Evolutionary conservation across 2,329 filamentous ascomycete species (phyloP), one percentile per base, ranked within the genome.

Genomic region (Verticillium klebahnii): DNA sequence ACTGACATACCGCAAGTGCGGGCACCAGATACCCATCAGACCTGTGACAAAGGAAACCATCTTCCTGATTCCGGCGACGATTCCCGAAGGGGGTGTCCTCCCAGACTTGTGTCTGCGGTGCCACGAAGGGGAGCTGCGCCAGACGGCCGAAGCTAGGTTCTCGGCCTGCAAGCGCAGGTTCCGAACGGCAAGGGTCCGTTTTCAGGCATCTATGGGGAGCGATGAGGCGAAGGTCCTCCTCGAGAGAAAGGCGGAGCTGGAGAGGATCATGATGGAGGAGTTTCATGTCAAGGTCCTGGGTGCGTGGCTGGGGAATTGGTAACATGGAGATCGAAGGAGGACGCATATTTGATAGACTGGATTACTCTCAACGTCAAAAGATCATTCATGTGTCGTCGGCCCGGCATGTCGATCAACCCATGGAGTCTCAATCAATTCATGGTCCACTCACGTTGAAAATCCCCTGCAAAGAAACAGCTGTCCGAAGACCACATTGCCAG

Each of bases 21-120:
- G 68, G 2, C 75, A 78, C 64, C 25, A 32, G 3, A 64, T 75
- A 15, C 60, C 61, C 36, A 62, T 67, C 9, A 66, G 68, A 2
- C 60, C 66, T 17, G 61, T 78, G 54, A 69, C 71, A 1, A 63
- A 63, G 4, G 67, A 73, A 37, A 70, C 67, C 7, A 68, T 78
- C n/a, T 65, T 69, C 57, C 59, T 68, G 1, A 57, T 77, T n/a
- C 75, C 76, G 0, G 63, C 63, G 23, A 77, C 74, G 2, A 64
- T 76, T 1, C 60, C 69, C 3, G 69, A 71, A 5, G 71, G 70
- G 12, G 74, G 75, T 4, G 17, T 57, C n/a, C 69, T 76, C 52
- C 67, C 69, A n/a, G 52, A 63, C 32, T 37, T 64, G 12, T 73
- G 70, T 45, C 36, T 57, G 12, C 23, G 50, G 15, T 72, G 67